Conservation (phyloP, 1,284 basidiomycete genomes). For the Apiotrichum akiyoshidainum region DNA sequence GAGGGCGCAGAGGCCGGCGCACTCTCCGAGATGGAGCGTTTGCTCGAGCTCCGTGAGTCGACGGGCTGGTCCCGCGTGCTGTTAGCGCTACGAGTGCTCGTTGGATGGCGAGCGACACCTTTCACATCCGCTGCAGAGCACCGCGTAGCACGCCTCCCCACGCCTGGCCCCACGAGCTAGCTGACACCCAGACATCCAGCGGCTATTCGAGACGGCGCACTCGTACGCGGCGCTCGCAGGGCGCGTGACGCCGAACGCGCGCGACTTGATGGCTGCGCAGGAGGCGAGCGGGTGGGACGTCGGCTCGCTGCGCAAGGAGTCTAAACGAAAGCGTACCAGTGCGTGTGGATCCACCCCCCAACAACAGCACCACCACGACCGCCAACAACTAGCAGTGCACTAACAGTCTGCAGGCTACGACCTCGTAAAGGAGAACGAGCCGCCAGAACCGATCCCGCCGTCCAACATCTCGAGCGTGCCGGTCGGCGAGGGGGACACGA, state of each 20-base stretch:
- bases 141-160: too few relatives aligned
- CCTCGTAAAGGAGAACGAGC: slow-evolving; percentile 3
- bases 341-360: background rate
- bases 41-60: slow-evolving; percentile 40
- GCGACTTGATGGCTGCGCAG: slow-evolving; percentile 34
- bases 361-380: background rate
- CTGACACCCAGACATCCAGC: slow-evolving; percentile 34
- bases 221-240: slow-evolving; percentile 34
- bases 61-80: too few relatives aligned
- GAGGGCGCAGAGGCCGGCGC: slow-evolving; percentile 45
- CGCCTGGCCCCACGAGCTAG: too few relatives aligned
- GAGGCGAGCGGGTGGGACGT: slow-evolving; percentile 24
- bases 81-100: too few relatives aligned
- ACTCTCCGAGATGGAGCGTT: slow-evolving; percentile 39
- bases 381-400: too few relatives aligned
- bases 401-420: slow-evolving; percentile 10
- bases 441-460: slow-evolving; percentile 6
- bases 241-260: slow-evolving; percentile 26
- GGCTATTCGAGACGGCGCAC: slow-evolving; percentile 30
- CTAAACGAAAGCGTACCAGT: slow-evolving; percentile 32
- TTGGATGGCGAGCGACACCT: too few relatives aligned
- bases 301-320: slow-evolving; percentile 25
- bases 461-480: slow-evolving; percentile 13
- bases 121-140: too few relatives aligned
- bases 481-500: slow-evolving; percentile 11